Evolutionary conservation across 768 basidiomycete genomes (phyloP).

Genomic region (Omphalotus guepiniiformis): DNA sequence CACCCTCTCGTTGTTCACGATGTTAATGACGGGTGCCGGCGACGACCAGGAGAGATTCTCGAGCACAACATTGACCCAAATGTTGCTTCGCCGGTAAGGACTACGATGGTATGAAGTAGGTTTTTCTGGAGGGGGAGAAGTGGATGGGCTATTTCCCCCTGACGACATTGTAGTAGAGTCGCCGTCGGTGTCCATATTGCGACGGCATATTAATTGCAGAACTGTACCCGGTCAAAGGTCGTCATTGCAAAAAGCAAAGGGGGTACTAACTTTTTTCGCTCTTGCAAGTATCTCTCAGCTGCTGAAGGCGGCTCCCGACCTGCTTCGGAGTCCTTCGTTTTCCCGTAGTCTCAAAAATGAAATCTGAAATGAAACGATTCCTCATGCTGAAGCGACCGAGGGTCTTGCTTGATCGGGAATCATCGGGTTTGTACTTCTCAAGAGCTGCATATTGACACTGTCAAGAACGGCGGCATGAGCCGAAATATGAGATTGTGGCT

Average conservation of each 20-base stretch:
- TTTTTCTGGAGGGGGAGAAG: constrained; percentile 14
- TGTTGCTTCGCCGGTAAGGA: constrained; percentile 9
- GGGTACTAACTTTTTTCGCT: constrained; percentile 31
- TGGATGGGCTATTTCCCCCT: not conserved
- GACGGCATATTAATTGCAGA: constrained; percentile 26
- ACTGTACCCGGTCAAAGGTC: constrained; percentile 15
- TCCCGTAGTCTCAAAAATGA: constrained; percentile 48
- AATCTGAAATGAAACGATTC: constrained; percentile 59
- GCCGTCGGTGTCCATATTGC: constrained; percentile 8
- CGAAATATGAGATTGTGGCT: not conserved
- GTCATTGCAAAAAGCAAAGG: not conserved
- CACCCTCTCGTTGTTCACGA: constrained; percentile 15
- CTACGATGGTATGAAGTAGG: not conserved
- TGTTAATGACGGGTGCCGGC: constrained; percentile 17
- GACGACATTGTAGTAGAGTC: not conserved
- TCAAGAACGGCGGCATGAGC: not conserved
- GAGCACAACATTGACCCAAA: constrained; percentile 21
- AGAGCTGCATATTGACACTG: constrained; percentile 30
- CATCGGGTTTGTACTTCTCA: constrained; percentile 45
- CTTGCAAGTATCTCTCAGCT: constrained; percentile 49
- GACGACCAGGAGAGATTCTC: constrained; percentile 14
- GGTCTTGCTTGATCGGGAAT: constrained; percentile 42
- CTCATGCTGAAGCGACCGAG: constrained; percentile 56
- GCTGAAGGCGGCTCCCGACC: constrained; percentile 55
- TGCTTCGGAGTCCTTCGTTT: constrained; percentile 52